phyloP scores from a whole-genome alignment of 306 rosid genomes.

The Fagus crenata region DNA sequence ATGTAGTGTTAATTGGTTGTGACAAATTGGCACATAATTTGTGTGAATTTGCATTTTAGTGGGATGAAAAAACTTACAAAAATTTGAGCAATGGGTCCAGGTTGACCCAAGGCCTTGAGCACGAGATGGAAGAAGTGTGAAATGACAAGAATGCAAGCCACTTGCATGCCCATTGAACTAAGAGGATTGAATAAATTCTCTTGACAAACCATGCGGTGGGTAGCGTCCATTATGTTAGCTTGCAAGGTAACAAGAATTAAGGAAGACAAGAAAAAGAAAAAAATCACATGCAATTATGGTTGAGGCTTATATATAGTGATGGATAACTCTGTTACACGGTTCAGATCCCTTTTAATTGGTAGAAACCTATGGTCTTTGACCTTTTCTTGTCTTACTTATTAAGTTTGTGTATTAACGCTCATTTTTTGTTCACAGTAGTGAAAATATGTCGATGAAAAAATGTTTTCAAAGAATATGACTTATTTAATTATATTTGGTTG shows the following conservation, averaged over 20 bases:
- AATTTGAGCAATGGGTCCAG: slow-evolving; percentile 88
- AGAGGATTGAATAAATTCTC: slow-evolving; percentile 68
- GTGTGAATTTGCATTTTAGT: no score
- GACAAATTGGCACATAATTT: background rate
- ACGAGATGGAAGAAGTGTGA: slow-evolving; percentile 81
- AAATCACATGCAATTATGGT: background rate
- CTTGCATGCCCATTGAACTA: slow-evolving; percentile 83
- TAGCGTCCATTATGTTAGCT: slow-evolving; percentile 67
- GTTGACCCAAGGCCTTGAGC: slow-evolving; percentile 76
- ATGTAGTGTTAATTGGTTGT: background rate
- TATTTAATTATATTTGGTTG: no score
- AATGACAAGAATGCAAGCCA: slow-evolving; percentile 80
- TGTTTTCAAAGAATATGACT: no score
- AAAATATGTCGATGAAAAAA: background rate
- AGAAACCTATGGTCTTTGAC: slow-evolving; percentile 30
- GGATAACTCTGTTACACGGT: background rate
- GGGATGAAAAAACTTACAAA: slow-evolving; percentile 37
- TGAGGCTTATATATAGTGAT: slow-evolving; percentile 4
- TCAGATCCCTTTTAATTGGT: slow-evolving; percentile 46
- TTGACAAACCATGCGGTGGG: slow-evolving; percentile 61
- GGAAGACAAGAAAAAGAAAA: background rate
- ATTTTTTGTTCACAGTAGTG: background rate
- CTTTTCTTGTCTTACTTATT: background rate
- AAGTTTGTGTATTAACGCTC: no score
- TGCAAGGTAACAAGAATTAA: slow-evolving; percentile 4